These are phyloP conservation scores for Saraca asoca DNA, from an alignment of 331 rosid genomes.

Conservation along the genomic window DNA sequence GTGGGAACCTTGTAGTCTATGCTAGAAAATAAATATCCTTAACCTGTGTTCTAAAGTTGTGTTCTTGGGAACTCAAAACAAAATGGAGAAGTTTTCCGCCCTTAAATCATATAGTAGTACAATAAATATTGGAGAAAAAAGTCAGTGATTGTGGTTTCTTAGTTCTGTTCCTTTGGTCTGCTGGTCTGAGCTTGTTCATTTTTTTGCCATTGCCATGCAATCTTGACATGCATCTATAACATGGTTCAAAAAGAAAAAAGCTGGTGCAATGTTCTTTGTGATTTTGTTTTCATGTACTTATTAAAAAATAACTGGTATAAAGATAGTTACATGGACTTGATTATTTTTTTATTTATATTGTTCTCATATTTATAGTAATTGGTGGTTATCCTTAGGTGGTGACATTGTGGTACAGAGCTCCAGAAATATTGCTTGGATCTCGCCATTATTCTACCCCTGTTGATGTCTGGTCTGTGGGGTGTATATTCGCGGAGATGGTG, in stretches of 20 bases:
- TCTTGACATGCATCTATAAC: not conserved
- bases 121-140: not conserved
- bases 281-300: too few species aligned
- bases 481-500: conserved; percentile 99
- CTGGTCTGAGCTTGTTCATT: not conserved
- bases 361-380: conserved; percentile 23
- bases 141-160: conserved; percentile 8
- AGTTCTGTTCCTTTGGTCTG: not conserved
- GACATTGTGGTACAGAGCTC: conserved; percentile 99
- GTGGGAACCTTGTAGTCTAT: not conserved
- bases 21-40: conserved; percentile 24
- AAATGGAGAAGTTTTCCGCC: not conserved
- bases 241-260: too few species aligned
- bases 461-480: conserved; percentile 99
- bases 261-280: too few species aligned
- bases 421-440: conserved; percentile 97
- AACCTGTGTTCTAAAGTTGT: conserved; percentile 1
- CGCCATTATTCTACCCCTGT: conserved; percentile 98
- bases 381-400: conserved; percentile 68
- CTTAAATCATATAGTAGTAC: not conserved
- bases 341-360: not conserved
- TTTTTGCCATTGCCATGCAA: not conserved
- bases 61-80: conserved; percentile 4
- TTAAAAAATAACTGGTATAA: too few species aligned
- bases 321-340: not conserved